Conservation (phyloP, 2,329 filamentous ascomycete genomes). For the Aspergillus pseudoterreus region DNA sequence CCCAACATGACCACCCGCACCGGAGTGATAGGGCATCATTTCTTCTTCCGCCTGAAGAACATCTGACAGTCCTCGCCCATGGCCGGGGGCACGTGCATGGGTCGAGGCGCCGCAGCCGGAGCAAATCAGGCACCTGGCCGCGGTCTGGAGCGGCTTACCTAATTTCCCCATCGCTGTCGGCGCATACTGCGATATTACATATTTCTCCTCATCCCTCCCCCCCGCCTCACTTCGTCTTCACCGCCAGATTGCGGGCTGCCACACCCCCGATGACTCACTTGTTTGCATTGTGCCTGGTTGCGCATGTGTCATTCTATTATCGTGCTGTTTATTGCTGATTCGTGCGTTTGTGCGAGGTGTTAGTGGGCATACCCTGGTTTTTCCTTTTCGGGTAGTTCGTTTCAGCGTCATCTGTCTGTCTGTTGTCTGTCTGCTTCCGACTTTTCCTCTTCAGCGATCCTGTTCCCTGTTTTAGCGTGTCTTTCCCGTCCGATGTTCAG, state of each 20-base stretch:
- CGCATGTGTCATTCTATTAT: conserved; percentile 8
- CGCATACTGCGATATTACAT: conserved; percentile 8
- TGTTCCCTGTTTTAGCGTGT: conserved; percentile 2
- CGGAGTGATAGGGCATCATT: no score
- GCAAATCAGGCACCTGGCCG: neutral
- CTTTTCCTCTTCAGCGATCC: conserved; percentile 2
- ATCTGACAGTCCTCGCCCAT: neutral
- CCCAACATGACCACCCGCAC: no score
- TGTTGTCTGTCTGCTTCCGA: neutral
- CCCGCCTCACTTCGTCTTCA: neutral
- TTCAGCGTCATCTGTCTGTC: neutral
- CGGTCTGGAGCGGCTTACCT: conserved; percentile 10
- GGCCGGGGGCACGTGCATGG: neutral
- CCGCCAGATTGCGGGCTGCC: neutral
- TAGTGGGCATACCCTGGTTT: conserved; percentile 5
- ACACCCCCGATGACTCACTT: neutral
- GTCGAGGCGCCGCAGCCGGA: neutral
- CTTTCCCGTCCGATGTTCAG: conserved; percentile 10
- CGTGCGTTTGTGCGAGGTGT: conserved; percentile 12
- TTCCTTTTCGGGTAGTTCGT: neutral
- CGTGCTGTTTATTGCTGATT: conserved; percentile 4
- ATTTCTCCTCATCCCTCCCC: conserved; percentile 2
- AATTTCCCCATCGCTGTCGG: conserved; percentile 19
- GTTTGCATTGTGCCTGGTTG: neutral
- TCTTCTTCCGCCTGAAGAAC: neutral